Conservation (phyloP, 192 early-diverging fungal genomes). For the Gryganskiella cystojenkinii region DNA sequence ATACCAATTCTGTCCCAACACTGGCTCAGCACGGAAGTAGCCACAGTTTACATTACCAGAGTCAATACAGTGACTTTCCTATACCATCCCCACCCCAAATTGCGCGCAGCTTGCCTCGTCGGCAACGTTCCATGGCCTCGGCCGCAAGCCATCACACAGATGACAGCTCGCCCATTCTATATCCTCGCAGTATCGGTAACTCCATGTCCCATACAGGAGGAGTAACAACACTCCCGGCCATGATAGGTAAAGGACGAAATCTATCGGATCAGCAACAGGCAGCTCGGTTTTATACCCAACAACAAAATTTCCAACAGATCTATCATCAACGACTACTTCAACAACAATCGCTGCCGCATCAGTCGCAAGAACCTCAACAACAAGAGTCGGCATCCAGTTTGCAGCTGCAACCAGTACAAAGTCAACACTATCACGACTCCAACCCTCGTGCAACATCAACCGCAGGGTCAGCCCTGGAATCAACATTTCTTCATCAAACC, state of each 20-base stretch:
- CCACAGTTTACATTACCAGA: background rate
- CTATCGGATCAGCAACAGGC: background rate
- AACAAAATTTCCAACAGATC: constrained; percentile 14
- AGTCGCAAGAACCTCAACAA: background rate
- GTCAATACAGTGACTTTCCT: background rate
- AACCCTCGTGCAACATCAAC: background rate
- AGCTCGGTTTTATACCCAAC: constrained; percentile 15
- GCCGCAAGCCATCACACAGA: background rate
- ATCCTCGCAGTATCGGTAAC: background rate
- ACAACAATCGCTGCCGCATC: background rate
- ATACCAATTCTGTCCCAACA: background rate
- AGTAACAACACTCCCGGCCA: too few species aligned
- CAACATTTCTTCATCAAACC: background rate
- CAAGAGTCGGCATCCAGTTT: background rate
- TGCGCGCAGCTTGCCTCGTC: background rate
- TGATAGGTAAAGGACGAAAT: too few species aligned
- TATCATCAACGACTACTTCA: background rate
- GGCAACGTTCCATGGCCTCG: constrained; percentile 5
- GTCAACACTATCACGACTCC: constrained; percentile 12
- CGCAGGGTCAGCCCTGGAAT: too few species aligned
- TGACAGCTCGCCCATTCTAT: constrained; percentile 3
- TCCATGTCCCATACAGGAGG: too few species aligned
- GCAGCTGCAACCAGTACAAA: constrained; percentile 4
- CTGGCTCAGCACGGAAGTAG: background rate
- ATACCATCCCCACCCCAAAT: background rate